phyloP scores from a whole-genome alignment of 1,284 basidiomycete species.

The Tetrapyrgos nigripes region DNA sequence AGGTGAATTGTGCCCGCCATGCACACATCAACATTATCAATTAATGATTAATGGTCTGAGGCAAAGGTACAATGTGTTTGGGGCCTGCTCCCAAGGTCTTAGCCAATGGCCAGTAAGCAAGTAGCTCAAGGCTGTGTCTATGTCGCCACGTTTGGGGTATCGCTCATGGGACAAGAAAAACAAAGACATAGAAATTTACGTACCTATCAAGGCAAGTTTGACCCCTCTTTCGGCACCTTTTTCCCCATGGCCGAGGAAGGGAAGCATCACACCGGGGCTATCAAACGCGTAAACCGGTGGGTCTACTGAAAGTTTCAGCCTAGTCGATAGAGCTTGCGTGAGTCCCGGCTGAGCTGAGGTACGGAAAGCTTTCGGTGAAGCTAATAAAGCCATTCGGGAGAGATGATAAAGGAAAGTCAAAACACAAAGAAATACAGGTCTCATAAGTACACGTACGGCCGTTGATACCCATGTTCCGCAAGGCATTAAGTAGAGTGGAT shows the following conservation, averaged over 20 bases:
- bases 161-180: neutral
- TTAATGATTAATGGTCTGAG: neutral
- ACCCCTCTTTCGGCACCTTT: conserved; percentile 90
- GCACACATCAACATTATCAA: neutral
- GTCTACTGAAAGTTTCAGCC: conserved; percentile 79
- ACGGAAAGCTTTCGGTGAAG: conserved; percentile 80
- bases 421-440: conserved; percentile 15
- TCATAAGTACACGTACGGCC: conserved; percentile 67
- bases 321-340: conserved; percentile 84
- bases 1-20: neutral
- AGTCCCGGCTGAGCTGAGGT: conserved; percentile 88
- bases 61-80: neutral
- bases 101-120: neutral
- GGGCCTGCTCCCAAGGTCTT: neutral
- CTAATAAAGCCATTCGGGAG: conserved; percentile 29
- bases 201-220: conserved; percentile 93
- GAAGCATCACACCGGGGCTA: conserved; percentile 96
- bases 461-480: conserved; percentile 88
- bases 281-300: conserved; percentile 94
- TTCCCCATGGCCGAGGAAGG: conserved; percentile 89
- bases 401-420: conserved; percentile 10
- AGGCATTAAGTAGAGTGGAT: conserved; percentile 90
- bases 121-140: neutral
- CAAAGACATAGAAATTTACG: conserved; percentile 46
- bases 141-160: neutral